A percentile compares a stretch with the other conserved stretches of the same genome.
phyloP scores from a whole-genome alignment of 805 yeast genomes.

The Candida verbasci region DNA sequence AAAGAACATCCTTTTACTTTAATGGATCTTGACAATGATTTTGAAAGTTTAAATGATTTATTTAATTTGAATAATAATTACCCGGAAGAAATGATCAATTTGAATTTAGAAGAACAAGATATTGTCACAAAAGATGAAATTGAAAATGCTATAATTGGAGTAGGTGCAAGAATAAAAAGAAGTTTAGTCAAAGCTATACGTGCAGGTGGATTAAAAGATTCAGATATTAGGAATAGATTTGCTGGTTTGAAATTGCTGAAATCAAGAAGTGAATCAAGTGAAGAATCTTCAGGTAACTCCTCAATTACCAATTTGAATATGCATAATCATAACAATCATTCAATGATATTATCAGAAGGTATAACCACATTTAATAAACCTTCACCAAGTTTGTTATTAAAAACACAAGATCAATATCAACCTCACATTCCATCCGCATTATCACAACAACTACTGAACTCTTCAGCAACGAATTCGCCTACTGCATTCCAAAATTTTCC shows the following conservation, averaged over 20 bases:
- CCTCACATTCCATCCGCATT: conserved; percentile 17
- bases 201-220: conserved; percentile 21
- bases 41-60: conserved; percentile 31
- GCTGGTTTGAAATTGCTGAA: conserved; percentile 20
- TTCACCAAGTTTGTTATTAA: background rate
- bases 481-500: conserved; percentile 15
- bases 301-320: conserved; percentile 12
- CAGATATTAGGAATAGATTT: conserved; percentile 18
- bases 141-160: conserved; percentile 76
- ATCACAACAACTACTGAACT: conserved; percentile 12
- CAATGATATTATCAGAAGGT: conserved; percentile 31
- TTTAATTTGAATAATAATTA: conserved; percentile 23
- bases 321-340: conserved; percentile 16
- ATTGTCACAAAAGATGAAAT: conserved; percentile 65
- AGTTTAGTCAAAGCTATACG: conserved; percentile 43
- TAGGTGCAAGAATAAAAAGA: conserved; percentile 60
- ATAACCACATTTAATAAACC: conserved; percentile 11
- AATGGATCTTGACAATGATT: conserved; percentile 35
- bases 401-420: conserved; percentile 1
- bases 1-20: conserved; percentile 69
- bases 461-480: conserved; percentile 10
- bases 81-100: conserved; percentile 11
- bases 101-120: conserved; percentile 33
- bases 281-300: conserved; percentile 19
- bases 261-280: conserved; percentile 25